Evolutionary conservation across 352 stramenopile genomes (phyloP).

Genomic region (Phytophthora europaea): DNA sequence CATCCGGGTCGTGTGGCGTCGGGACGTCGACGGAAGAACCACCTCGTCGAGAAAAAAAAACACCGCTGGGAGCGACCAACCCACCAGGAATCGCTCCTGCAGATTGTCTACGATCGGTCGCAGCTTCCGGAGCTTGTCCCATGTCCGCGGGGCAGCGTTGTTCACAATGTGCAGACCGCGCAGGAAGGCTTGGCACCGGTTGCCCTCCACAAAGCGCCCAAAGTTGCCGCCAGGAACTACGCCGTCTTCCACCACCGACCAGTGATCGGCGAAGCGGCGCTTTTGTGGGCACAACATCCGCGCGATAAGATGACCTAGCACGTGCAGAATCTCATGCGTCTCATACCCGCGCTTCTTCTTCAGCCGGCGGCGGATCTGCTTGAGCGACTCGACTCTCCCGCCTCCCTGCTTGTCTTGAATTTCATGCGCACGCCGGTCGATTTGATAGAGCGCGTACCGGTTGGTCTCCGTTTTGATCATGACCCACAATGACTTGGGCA

Average conservation of each 20-base stretch:
- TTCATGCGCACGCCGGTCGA: background rate
- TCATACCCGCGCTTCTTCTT: conserved; percentile 11
- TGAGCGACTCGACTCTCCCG: too few relatives aligned
- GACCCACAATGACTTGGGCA: background rate
- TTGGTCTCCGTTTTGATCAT: background rate
- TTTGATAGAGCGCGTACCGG: background rate
- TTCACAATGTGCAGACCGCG: conserved; percentile 25
- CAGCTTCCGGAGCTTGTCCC: conserved; percentile 31
- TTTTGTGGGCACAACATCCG: conserved; percentile 31
- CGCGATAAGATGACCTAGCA: conserved; percentile 31
- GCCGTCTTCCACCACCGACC: conserved; percentile 14
- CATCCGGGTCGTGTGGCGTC: conserved; percentile 37
- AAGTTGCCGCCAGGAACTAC: conserved; percentile 20
- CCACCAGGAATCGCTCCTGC: conserved; percentile 11
- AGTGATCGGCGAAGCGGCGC: too few relatives aligned
- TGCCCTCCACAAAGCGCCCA: conserved; percentile 15
- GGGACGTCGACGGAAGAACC: conserved; percentile 33
- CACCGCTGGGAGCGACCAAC: too few relatives aligned
- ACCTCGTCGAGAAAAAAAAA: conserved; percentile 45
- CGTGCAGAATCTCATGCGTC: too few relatives aligned
- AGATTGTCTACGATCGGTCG: conserved; percentile 9
- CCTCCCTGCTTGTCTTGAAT: too few relatives aligned
- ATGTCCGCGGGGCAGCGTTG: conserved; percentile 1
- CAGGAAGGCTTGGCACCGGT: conserved; percentile 8
- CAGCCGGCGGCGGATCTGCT: too few relatives aligned